phyloP scores from a whole-genome alignment of 257 asterid species.

The Verbascum thapsus region DNA sequence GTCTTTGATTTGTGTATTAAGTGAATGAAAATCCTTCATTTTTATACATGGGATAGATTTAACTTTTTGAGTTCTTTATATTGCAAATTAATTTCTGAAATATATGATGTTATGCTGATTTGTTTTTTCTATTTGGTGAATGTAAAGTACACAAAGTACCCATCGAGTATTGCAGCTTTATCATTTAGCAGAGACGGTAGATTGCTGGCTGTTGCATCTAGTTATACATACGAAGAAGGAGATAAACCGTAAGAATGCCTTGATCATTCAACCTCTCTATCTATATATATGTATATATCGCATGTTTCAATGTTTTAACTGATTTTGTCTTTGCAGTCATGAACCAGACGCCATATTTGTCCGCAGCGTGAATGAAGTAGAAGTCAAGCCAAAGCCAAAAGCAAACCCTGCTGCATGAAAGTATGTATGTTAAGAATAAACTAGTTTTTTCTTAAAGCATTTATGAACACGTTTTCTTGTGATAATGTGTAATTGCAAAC shows the following conservation, averaged over 20 bases:
- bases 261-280: background rate
- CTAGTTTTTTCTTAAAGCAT: too few relatives aligned
- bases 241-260: slow-evolving; percentile 62
- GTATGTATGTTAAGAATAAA: too few relatives aligned
- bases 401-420: slow-evolving; percentile 61
- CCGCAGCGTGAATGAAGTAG: slow-evolving; percentile 89
- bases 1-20: too few relatives aligned
- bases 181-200: slow-evolving; percentile 93
- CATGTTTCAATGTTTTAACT: background rate
- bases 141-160: slow-evolving; percentile 79
- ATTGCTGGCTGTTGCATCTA: slow-evolving; percentile 86
- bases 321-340: slow-evolving; percentile 54
- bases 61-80: too few relatives aligned
- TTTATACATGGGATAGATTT: too few relatives aligned
- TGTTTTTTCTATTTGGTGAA: slow-evolving; percentile 12
- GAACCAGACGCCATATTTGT: slow-evolving; percentile 84
- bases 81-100: background rate
- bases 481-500: too few relatives aligned
- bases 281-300: background rate
- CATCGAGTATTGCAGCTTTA: slow-evolving; percentile 78
- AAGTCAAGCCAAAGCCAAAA: slow-evolving; percentile 93
- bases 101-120: background rate
- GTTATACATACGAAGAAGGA: slow-evolving; percentile 94
- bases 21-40: too few relatives aligned
- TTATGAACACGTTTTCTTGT: too few relatives aligned